Base-by-base conservation (phyloP, 306 rosid species). In the Vigna nakashimae region DNA sequence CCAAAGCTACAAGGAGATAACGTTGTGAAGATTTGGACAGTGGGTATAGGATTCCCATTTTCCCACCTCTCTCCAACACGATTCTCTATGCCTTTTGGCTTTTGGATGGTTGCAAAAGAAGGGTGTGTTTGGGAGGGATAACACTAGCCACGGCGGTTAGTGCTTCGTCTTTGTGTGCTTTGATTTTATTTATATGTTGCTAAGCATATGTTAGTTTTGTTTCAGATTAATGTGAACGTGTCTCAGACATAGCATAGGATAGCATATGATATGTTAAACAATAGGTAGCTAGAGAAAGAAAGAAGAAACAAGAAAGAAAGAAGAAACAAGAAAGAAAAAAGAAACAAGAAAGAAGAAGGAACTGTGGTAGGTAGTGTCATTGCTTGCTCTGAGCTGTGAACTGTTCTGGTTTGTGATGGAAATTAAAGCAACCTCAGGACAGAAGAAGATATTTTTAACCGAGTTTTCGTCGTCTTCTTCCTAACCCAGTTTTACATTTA, bases 11-110 rank as follows among this genome's bases (percentile, higher is more conserved):
- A 81, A 81, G 74, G 86, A 93, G 97, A 93, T 86, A 93, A 88
- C 84, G 92, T 93, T 85, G 89, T 75, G 50, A 83, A 80, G 93
- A 90, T 85, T 89, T 89, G 76, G 96, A 91, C 98, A 91, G 89
- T 71, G 69, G 86, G 69, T 82, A 76, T 28, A 85, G 87, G 95
- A 90, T 88, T 91, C 92, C 60, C 58, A 9, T 22, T 71, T 8
- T n/a, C 22, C 1, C 62, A 30, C 8, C 42, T 72, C 68, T 80
- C 17, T 65, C 49, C 26, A 83, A 81, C 97, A 83, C 97, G 92
- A 82, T 79, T 88, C 86, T 82, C 97, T 73, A 92, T 86, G 92
- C 74, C 74, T 36, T 83, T 83, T 56, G 85, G 30, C 87, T 84
- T 88, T 88, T 90, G 94, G 92, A 89, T 74, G 87, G 87, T 83